Base-by-base conservation (phyloP, 179 eudicot species). In the Spergularia azorica region DNA sequence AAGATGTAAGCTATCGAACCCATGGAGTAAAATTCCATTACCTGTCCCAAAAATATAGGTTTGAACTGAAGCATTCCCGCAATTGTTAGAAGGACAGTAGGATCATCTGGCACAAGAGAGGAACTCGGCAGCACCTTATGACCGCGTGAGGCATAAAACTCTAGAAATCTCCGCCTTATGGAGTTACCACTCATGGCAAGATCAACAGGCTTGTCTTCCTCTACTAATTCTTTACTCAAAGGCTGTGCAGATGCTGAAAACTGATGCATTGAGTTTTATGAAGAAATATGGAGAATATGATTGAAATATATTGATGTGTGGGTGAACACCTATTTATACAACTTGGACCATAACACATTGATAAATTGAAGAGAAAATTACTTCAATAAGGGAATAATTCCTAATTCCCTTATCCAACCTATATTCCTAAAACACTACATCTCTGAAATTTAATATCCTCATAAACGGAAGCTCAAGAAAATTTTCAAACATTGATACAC, bases 41-140 rank as follows among this genome's bases (percentile, higher is more conserved):
- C 98, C 97, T 93, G 89, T 59, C 97, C 99, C 71, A 95, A 88
- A 81, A 95, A 95, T 74, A 95, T 86, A 71, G 99, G 99, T 84
- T 95, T 95, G 86, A 95, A 95, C 86, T 89, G 99, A 55, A 93
- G 97, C 99, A 95, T 95, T 76, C 99, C 99, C 8, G 99, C 98
- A 77, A 95, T 95, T 66, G 98, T 95, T 74, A 95, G 81, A 74
- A 95, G 86, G 69, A 95, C 98, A 38, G 98, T 95, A 72, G 97
- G 98, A 88, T 95, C 98, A 76, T 93, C 97, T 12, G 98, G 98
- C 63, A 95, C 97, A 72, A 95, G 98, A 82, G 98, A 95, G 77
- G 98, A 81, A 81, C 98, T 91, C 46, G 97, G 97, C 82, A 95
- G 97, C 76, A 95, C 73, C 84, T 84, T 88, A 81, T 93, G 98